phyloP scores from a whole-genome alignment of 192 early-diverging fungal species.

The Backusella psychrophila region DNA sequence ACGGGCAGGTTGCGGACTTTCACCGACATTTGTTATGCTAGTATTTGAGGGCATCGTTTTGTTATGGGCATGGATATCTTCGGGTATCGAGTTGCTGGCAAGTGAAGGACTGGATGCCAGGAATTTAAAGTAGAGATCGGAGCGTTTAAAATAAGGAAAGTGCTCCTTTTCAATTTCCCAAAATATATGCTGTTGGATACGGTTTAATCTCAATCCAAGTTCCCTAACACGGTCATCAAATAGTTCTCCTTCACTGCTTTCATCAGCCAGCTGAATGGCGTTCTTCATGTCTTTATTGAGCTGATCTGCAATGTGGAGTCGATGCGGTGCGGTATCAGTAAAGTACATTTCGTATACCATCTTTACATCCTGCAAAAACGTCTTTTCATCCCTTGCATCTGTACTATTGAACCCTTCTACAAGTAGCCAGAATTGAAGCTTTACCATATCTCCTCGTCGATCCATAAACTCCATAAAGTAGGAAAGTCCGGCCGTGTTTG shows the following conservation, averaged over 20 bases:
- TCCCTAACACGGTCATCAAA: conserved; percentile 14
- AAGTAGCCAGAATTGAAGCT: conserved; percentile 75
- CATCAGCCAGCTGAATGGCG: conserved; percentile 22
- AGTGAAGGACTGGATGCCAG: conserved; percentile 52
- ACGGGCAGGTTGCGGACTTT: not conserved
- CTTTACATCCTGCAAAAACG: conserved; percentile 46
- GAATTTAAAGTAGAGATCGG: conserved; percentile 62
- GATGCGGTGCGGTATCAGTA: conserved; percentile 37
- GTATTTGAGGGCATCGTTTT: not conserved
- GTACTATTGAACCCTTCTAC: conserved; percentile 57
- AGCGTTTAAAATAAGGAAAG: conserved; percentile 59
- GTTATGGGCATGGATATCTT: conserved; percentile 3
- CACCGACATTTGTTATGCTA: not conserved
- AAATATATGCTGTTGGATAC: conserved; percentile 64
- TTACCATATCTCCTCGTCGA: conserved; percentile 54
- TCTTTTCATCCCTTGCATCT: conserved; percentile 29
- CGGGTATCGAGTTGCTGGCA: conserved; percentile 18
- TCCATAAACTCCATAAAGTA: conserved; percentile 86
- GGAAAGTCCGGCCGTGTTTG: conserved; percentile 61
- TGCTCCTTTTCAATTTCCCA: conserved; percentile 56
- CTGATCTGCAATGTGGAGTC: conserved; percentile 33
- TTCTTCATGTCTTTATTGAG: conserved; percentile 34
- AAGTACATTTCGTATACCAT: conserved; percentile 55
- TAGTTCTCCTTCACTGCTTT: not conserved
- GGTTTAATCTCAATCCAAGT: conserved; percentile 31